Evolutionary conservation across 176 grass and related monocot species (phyloP).

Genomic region (Triticum dicoccoides): DNA sequence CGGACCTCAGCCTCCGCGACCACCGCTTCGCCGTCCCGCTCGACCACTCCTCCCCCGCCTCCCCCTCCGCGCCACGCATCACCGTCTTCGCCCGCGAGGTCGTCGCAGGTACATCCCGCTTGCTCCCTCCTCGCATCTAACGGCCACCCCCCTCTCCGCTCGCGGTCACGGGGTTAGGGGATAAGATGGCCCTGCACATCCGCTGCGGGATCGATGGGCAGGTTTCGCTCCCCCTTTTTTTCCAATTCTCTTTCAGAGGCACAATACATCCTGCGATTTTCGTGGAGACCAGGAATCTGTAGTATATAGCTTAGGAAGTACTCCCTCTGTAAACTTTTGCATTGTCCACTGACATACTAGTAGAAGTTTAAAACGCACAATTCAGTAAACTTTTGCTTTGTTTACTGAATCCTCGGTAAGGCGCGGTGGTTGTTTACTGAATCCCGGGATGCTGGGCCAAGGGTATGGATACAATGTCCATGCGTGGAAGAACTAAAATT

Average conservation of each 20-base stretch:
- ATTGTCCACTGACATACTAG: background rate
- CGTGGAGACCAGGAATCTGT: background rate
- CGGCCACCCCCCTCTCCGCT: too few relatives aligned
- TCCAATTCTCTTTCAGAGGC: too few relatives aligned
- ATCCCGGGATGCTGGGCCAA: background rate
- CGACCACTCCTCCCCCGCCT: constrained; percentile 51
- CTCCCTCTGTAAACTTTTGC: too few relatives aligned
- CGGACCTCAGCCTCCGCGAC: constrained; percentile 80
- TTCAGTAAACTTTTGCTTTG: background rate
- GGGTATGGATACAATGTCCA: background rate
- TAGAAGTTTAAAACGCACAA: background rate
- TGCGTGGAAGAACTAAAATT: background rate
- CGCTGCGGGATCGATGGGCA: background rate
- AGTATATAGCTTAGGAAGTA: background rate
- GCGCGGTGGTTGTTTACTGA: background rate
- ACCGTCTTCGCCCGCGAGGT: constrained; percentile 88
- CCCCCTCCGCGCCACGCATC: constrained; percentile 31
- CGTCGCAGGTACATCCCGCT: constrained; percentile 51
- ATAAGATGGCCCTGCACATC: background rate
- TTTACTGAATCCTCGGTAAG: background rate
- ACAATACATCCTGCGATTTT: background rate
- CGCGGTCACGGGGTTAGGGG: background rate
- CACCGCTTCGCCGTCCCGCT: constrained; percentile 85
- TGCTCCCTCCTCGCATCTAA: background rate
- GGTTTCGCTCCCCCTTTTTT: background rate